Base-by-base conservation (phyloP, 495 filamentous ascomycete species). In the Talaromyces trachyspermus region DNA sequence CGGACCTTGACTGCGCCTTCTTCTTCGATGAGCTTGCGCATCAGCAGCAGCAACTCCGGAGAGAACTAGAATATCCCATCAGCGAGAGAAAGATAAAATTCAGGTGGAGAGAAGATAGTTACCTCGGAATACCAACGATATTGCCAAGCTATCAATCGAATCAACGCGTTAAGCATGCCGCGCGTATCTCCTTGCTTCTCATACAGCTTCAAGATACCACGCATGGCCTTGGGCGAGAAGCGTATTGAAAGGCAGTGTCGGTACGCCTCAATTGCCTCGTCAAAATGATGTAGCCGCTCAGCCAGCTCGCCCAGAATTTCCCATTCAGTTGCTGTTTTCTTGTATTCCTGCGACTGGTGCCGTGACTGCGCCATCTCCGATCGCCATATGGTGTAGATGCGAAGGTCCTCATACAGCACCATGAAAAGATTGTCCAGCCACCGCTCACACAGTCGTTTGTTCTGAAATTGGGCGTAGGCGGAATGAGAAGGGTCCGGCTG, bases 381-480 rank as follows among this genome's bases (percentile, higher is more conserved):
- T 30, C 92, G 83, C 92, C 92, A 98, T 61, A 98, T 97, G 30
- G 92, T 97, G 68, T 97, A 98, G 47, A 98, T 89, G 23, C 92
- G 87, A 8, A 98, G 78, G 58, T 98, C 92, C 63, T 98, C 92
- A 59, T 97, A 98, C 1, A 97, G 77, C 0, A 97, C 91, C 92
- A 98, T 98, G 71, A 98, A 97, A 25, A 98, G 78, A 54, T 95
- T 97, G 65, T 98, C 92, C 2, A 98, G 78, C 92, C 92, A 98
- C 51, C 92, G 80, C 60, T 98, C 92, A 58, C 92, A 98, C 4
- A 98, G 80, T 1, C 92, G 84, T 69, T 98, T 98, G 66, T 96
- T 92, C 50, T 88, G 89, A 60, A 98, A 87, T 49, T 83, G 77
- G 7, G 79, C 76, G 58, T 82, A 84, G 43, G 69, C 56, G 19